These are phyloP conservation scores for Colletotrichum sp. DNA, from an alignment of 2,329 filamentous ascomycete species.

Conservation along the genomic window DNA sequence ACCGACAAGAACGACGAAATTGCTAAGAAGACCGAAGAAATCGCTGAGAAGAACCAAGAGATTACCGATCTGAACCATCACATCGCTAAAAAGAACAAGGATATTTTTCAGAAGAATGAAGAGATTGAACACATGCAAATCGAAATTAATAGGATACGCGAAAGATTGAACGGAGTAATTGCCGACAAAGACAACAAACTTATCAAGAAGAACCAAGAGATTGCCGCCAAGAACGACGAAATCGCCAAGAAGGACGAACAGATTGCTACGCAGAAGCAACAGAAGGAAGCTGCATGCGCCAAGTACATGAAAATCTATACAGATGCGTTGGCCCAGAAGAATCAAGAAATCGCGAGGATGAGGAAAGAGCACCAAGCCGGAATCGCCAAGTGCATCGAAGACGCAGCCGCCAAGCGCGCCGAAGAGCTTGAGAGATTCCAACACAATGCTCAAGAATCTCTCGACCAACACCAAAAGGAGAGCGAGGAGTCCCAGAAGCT, in stretches of 20 bases:
- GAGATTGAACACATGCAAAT: too few relatives aligned
- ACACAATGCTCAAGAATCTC: neutral
- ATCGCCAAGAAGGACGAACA: neutral
- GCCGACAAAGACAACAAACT: too few relatives aligned
- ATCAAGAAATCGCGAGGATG: neutral
- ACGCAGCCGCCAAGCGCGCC: neutral
- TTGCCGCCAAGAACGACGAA: neutral
- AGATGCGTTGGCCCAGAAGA: neutral
- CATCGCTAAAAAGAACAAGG: too few relatives aligned
- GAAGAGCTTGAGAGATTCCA: neutral
- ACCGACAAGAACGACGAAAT: neutral
- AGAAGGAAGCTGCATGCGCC: neutral
- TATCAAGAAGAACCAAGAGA: neutral
- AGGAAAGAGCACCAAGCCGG: neutral
- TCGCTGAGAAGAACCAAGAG: neutral
- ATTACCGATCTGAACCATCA: too few relatives aligned
- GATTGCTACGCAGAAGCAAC: neutral
- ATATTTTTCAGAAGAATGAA: too few relatives aligned
- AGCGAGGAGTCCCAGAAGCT: neutral
- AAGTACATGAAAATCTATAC: neutral
- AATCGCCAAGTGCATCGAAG: neutral
- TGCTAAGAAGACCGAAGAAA: neutral
- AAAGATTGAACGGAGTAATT: too few relatives aligned
- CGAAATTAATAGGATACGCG: too few relatives aligned
- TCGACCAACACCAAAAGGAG: neutral